A percentile compares a stretch with the other conserved stretches of the same genome.
Conservation (phyloP, 352 stramenopile genomes). For the Pythium brassicae region DNA sequence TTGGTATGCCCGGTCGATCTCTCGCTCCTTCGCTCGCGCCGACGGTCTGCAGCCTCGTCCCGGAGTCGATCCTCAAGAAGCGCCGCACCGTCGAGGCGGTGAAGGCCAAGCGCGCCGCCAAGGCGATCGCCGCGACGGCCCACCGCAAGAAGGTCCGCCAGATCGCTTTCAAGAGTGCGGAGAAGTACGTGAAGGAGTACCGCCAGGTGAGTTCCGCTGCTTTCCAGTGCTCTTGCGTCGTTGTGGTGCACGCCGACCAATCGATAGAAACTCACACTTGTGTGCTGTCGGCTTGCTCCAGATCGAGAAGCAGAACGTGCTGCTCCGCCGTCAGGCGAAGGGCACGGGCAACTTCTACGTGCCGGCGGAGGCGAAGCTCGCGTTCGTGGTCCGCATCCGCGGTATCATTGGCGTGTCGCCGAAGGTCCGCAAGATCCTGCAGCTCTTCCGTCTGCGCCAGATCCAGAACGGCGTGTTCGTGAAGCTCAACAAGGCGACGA, state of each 20-base stretch:
- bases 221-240: too few relatives aligned
- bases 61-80: slow-evolving; percentile 91
- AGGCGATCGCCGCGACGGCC: slow-evolving; percentile 71
- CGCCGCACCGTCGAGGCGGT: slow-evolving; percentile 84
- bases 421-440: slow-evolving; percentile 97
- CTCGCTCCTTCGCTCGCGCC: neutral
- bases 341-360: slow-evolving; percentile 96
- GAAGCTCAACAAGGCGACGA: slow-evolving; percentile 99
- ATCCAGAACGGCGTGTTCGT: slow-evolving; percentile 99
- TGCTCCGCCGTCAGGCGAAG: slow-evolving; percentile 96
- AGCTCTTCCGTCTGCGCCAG: slow-evolving; percentile 98
- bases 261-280: neutral
- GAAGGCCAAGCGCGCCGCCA: slow-evolving; percentile 81
- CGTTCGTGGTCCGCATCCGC: slow-evolving; percentile 97
- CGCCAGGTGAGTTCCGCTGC: slow-evolving; percentile 53
- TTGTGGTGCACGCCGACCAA: neutral
- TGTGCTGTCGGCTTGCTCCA: slow-evolving; percentile 11
- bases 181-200: slow-evolving; percentile 99
- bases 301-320: slow-evolving; percentile 91
- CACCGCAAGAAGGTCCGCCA: slow-evolving; percentile 86
- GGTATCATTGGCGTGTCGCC: slow-evolving; percentile 96
- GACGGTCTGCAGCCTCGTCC: slow-evolving; percentile 61
- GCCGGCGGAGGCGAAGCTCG: slow-evolving; percentile 96
- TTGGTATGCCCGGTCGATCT: too few relatives aligned
- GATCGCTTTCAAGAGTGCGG: slow-evolving; percentile 93